Conservation (phyloP, 768 basidiomycete genomes). For the Antrodiella citrinella region DNA sequence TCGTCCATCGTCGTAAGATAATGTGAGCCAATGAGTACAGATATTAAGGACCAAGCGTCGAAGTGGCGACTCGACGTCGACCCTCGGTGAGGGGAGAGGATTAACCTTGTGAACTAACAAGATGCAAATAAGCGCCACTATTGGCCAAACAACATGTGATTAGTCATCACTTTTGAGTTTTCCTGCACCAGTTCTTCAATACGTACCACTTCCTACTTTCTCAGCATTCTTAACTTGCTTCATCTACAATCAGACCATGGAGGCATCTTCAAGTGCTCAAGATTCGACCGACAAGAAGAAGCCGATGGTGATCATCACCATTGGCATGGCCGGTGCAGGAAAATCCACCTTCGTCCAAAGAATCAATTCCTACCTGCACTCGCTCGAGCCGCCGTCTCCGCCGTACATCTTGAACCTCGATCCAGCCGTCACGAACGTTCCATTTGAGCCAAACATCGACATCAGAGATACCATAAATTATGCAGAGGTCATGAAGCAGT, state of each 20-base stretch:
- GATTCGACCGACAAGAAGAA: conserved; percentile 36
- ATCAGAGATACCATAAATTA: conserved; percentile 98
- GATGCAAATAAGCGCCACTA: neutral
- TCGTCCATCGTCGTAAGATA: conserved; percentile 4
- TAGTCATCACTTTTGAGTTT: no score
- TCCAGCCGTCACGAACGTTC: conserved; percentile 86
- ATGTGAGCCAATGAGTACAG: neutral
- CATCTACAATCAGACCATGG: neutral
- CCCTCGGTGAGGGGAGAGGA: neutral
- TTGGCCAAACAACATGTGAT: no score
- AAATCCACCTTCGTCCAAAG: conserved; percentile 97
- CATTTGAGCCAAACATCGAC: conserved; percentile 96
- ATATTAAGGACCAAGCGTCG: neutral
- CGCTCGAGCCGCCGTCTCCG: conserved; percentile 49
- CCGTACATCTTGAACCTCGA: conserved; percentile 98
- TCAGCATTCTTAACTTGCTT: neutral
- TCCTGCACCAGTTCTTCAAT: no score
- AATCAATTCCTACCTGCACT: conserved; percentile 87
- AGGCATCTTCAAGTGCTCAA: neutral
- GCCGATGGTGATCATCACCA: conserved; percentile 80
- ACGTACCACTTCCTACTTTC: neutral
- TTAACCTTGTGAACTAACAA: neutral
- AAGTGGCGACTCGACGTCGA: neutral
- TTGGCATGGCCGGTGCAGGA: conserved; percentile 95
- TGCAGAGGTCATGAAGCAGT: conserved; percentile 99